Evolutionary conservation across 108 stramenopile genomes (phyloP).

Genomic region (Skeletonema menzelii): DNA sequence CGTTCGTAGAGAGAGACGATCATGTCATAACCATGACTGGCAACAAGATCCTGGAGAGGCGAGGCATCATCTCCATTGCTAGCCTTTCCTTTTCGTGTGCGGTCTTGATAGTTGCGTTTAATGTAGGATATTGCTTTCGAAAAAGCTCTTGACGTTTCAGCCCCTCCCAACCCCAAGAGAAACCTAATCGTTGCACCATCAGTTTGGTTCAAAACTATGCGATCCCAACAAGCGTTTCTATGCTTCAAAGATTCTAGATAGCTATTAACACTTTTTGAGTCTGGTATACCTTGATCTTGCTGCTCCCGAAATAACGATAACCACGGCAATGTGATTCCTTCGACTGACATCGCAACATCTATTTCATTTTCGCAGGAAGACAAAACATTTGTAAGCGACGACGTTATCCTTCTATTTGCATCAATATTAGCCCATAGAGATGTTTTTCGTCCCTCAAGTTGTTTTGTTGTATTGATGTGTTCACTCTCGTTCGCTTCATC

Average conservation of each 20-base stretch:
- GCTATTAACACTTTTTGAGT: conserved; percentile 21
- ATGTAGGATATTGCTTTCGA: conserved; percentile 44
- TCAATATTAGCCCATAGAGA: conserved; percentile 37
- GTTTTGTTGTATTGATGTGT: conserved; percentile 5
- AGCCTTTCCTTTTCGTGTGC: conserved; percentile 22
- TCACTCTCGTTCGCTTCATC: neutral
- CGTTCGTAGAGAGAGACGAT: conserved; percentile 66
- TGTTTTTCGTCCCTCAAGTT: conserved; percentile 49
- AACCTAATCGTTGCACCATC: conserved; percentile 17
- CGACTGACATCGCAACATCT: conserved; percentile 63
- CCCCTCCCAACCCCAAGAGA: conserved; percentile 70
- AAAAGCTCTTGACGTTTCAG: conserved; percentile 58
- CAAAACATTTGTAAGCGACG: conserved; percentile 39
- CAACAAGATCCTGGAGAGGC: conserved; percentile 25
- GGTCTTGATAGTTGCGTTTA: conserved; percentile 28
- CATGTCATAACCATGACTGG: conserved; percentile 18
- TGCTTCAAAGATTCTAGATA: conserved; percentile 35
- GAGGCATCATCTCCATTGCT: neutral
- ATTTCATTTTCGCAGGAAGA: conserved; percentile 72
- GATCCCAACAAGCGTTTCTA: conserved; percentile 34
- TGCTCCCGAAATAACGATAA: conserved; percentile 7
- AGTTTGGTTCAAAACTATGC: conserved; percentile 9
- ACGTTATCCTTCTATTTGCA: conserved; percentile 33
- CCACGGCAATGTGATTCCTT: conserved; percentile 40
- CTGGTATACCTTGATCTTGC: conserved; percentile 5